Percentiles rank a stretch among this genome's conserved stretches.
These are phyloP conservation scores for Cytospora mali DNA, from an alignment of 2,329 filamentous ascomycete species.

Conservation along the genomic window DNA sequence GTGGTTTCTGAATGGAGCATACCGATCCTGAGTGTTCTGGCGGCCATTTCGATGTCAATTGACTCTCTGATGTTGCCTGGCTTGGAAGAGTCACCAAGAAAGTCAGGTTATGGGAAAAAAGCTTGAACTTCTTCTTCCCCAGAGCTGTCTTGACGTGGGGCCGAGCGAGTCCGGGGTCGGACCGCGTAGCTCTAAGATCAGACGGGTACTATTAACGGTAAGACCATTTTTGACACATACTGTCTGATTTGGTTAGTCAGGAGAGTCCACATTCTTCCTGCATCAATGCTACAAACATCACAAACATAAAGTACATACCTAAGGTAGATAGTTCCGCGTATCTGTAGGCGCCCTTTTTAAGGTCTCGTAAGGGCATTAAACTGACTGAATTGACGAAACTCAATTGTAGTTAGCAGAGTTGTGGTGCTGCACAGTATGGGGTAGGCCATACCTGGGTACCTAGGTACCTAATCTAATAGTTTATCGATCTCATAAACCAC, in stretches of 20 bases:
- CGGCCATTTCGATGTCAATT: constrained; percentile 53
- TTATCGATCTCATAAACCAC: too few relatives aligned
- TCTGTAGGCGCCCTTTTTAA: too few relatives aligned
- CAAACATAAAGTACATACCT: too few relatives aligned
- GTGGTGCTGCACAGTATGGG: not conserved
- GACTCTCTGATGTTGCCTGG: constrained; percentile 9
- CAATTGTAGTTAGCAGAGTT: not conserved
- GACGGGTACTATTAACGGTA: not conserved
- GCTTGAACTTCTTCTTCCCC: constrained; percentile 6
- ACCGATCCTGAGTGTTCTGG: constrained; percentile 71
- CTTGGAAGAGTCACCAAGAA: not conserved
- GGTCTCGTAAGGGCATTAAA: too few relatives aligned
- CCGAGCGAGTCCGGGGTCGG: constrained; percentile 26
- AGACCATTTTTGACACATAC: constrained; percentile 2
- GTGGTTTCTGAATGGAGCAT: constrained; percentile 21
- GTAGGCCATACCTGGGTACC: too few relatives aligned
- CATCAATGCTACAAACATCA: too few relatives aligned
- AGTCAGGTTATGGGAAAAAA: constrained; percentile 13
- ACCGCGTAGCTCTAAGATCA: constrained; percentile 13
- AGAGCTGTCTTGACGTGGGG: constrained; percentile 17
- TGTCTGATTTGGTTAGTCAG: not conserved
- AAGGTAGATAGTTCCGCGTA: too few relatives aligned
- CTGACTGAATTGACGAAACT: constrained; percentile 8
- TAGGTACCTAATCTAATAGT: too few relatives aligned
- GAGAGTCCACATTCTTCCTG: not conserved